Evolutionary conservation across 345 rosid species (phyloP), one percentile per base, ranked within the genome.

Genomic region (Clausena lansium): DNA sequence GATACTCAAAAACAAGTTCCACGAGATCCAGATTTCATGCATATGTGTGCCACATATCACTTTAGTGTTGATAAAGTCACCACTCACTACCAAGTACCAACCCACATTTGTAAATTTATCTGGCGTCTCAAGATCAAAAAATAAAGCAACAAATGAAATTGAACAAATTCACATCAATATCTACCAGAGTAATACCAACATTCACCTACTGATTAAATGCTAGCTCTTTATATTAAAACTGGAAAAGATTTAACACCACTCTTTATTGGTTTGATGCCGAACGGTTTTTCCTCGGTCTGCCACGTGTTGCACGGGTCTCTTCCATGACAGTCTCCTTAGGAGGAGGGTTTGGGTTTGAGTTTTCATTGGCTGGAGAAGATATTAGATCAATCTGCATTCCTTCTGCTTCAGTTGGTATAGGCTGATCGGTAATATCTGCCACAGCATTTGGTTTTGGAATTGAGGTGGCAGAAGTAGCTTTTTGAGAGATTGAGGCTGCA

Each of bases 241-340:
- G 65, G 70, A 20, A 59, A 72, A 50, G 19, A 52, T 11, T 14
- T 55, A 38, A 66, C 32, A 60, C 10, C 57, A 38, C 25, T 59
- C 71, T 75, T 83, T 71, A 89, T 52, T 79, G 84, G 78, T 22
- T 77, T 47, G 74, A 73, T 28, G 73, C 77, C 17, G 93, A 79
- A 39, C 87, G 91, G 77, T 82, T 76, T 89, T 83, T 93, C 87
- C 85, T 89, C 84, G 81, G 77, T 74, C 77, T 86, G 64, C 66
- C 83, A 41, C 90, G 89, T 50, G 88, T 83, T 36, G 77, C 71
- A 41, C 62, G 81, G 2, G 84, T 72, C 80, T 84, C 92, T n/a
- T 90, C 97, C 83, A 88, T 82, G 47, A 87, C 38, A 0, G 85
- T 86, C 79, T 89, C 97, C 68, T 89, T 88, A 0, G 88, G 60